Conservation (phyloP, 1,139 yeast species). For the Casaregolazyma lundiana region DNA sequence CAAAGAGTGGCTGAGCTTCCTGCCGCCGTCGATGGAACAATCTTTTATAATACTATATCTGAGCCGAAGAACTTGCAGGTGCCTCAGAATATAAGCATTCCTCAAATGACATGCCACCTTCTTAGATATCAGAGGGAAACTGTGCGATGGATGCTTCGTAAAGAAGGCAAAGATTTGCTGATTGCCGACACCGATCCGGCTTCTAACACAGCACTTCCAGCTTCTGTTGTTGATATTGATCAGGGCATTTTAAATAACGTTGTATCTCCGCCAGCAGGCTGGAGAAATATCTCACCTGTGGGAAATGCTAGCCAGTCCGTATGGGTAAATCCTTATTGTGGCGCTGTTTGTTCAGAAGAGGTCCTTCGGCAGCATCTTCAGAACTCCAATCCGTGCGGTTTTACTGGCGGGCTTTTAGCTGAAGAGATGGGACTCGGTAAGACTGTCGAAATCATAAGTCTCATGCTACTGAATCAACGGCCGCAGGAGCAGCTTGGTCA, state of each 20-base stretch:
- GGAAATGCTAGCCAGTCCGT: slow-evolving; percentile 10
- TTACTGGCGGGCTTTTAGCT: slow-evolving; percentile 66
- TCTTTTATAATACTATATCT: slow-evolving; percentile 21
- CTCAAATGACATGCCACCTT: slow-evolving; percentile 47
- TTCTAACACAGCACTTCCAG: background rate
- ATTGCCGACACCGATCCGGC: slow-evolving; percentile 18
- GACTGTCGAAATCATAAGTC: slow-evolving; percentile 74
- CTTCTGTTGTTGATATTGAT: slow-evolving; percentile 19
- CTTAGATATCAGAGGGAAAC: slow-evolving; percentile 60
- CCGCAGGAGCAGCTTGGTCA: slow-evolving; percentile 24
- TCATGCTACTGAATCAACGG: slow-evolving; percentile 56
- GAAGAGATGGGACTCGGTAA: slow-evolving; percentile 98
- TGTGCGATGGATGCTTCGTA: slow-evolving; percentile 57
- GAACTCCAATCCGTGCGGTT: background rate
- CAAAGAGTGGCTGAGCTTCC: slow-evolving; percentile 6
- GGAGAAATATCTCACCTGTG: slow-evolving; percentile 14
- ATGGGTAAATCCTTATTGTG: slow-evolving; percentile 34
- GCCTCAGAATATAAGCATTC: slow-evolving; percentile 22
- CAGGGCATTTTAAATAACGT: slow-evolving; percentile 21
- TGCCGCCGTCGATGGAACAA: slow-evolving; percentile 15
- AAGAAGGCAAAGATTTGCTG: slow-evolving; percentile 49
- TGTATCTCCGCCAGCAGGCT: slow-evolving; percentile 31
- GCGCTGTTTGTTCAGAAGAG: slow-evolving; percentile 23
- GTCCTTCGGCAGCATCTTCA: slow-evolving; percentile 14
- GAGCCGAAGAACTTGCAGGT: slow-evolving; percentile 10